Conservation (phyloP, 306 rosid genomes). For the Prunus dulcis region DNA sequence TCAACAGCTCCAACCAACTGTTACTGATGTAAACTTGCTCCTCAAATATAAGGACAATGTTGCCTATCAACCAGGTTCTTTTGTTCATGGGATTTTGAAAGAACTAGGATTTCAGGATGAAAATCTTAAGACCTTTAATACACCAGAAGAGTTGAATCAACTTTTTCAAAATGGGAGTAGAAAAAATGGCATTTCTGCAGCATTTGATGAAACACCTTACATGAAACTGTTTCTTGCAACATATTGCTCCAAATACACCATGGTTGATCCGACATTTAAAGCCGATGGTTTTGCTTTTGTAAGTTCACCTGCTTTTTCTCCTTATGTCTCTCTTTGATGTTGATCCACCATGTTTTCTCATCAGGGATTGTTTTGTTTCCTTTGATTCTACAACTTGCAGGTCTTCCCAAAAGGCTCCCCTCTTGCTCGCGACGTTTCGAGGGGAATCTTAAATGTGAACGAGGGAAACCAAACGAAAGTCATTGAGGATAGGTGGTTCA, state of each 20-base stretch:
- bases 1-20: conserved; percentile 23
- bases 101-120: not conserved
- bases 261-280: conserved; percentile 19
- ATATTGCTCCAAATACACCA: conserved; percentile 14
- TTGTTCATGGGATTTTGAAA: not conserved
- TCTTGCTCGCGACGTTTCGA: conserved; percentile 20
- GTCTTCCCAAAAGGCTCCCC: conserved; percentile 29
- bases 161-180: not conserved
- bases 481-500: conserved; percentile 21
- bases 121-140: not conserved
- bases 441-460: conserved; percentile 17
- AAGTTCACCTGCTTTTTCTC: not conserved
- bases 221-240: conserved; percentile 9
- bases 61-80: conserved; percentile 5
- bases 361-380: not conserved
- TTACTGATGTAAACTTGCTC: conserved; percentile 20
- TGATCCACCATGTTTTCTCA: not conserved
- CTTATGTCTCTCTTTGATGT: not conserved
- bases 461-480: conserved; percentile 17
- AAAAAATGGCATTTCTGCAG: conserved; percentile 9
- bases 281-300: conserved; percentile 15
- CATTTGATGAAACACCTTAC: conserved; percentile 13
- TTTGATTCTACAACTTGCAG: not conserved
- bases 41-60: conserved; percentile 6
- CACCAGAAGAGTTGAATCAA: not conserved